Conservation (phyloP, 1,284 basidiomycete species). For the Ustilago sp. region DNA sequence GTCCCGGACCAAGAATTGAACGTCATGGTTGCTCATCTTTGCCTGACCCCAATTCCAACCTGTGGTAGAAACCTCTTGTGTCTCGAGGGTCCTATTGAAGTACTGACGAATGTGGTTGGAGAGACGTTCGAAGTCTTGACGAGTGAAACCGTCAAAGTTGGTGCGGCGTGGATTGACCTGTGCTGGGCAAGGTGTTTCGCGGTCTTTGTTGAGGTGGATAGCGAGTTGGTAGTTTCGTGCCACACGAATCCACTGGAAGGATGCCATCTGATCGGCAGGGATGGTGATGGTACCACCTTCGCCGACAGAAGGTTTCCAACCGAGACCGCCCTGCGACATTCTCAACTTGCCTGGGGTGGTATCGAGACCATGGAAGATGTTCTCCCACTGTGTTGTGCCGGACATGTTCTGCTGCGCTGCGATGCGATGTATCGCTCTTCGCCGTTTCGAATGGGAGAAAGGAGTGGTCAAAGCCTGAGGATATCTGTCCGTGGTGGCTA, state of each 20-base stretch:
- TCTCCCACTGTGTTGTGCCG: constrained; percentile 78
- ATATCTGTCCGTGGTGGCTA: too few species aligned
- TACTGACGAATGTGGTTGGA: constrained; percentile 71
- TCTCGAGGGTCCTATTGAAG: constrained; percentile 88
- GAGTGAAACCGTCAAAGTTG: constrained; percentile 92
- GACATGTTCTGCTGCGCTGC: constrained; percentile 19
- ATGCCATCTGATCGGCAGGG: constrained; percentile 58
- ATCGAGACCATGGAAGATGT: constrained; percentile 80
- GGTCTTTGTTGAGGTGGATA: constrained; percentile 81
- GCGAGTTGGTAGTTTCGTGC: constrained; percentile 91
- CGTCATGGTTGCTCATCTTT: constrained; percentile 75
- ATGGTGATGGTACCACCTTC: constrained; percentile 62
- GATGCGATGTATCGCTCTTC: too few species aligned
- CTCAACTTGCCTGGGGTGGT: constrained; percentile 78
- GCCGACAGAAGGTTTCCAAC: constrained; percentile 61
- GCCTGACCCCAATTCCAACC: constrained; percentile 98
- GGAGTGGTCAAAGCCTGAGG: too few species aligned
- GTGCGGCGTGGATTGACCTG: constrained; percentile 72
- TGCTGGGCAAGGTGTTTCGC: constrained; percentile 60
- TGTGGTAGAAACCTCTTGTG: constrained; percentile 86
- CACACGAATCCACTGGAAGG: constrained; percentile 72
- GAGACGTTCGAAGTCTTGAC: constrained; percentile 76
- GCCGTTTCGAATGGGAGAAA: too few species aligned
- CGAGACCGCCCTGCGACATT: constrained; percentile 64
- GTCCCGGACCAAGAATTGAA: constrained; percentile 92